These are phyloP conservation scores for Trichoderma endophyticum DNA, from an alignment of 2,329 filamentous ascomycete genomes.

Conservation along the genomic window DNA sequence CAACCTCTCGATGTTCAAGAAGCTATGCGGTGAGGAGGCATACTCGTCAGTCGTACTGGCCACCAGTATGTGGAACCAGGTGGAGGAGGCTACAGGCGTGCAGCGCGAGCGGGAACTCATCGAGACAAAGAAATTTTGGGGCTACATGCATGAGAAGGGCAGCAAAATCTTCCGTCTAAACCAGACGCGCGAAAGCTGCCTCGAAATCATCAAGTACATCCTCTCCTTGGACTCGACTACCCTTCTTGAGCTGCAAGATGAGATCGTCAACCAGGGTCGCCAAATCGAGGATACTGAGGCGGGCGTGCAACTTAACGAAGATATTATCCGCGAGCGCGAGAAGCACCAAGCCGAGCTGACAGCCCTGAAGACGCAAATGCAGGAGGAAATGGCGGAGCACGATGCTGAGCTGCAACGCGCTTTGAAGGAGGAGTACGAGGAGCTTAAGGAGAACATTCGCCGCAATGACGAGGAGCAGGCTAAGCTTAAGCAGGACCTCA, in stretches of 20 bases:
- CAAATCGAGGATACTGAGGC: neutral
- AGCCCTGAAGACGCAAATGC: neutral
- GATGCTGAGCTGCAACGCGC: neutral
- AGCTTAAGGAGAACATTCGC: neutral
- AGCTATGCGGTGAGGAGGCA: neutral
- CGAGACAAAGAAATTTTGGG: neutral
- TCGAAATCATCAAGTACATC: neutral
- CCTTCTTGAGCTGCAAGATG: neutral
- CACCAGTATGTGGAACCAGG: neutral
- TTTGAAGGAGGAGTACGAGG: neutral
- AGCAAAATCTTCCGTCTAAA: fast-evolving
- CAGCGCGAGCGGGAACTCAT: neutral
- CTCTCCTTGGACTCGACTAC: neutral
- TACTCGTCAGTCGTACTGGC: neutral
- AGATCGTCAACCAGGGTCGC: neutral
- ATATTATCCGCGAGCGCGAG: neutral
- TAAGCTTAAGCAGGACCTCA: neutral
- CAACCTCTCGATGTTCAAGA: neutral
- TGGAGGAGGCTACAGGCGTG: neutral
- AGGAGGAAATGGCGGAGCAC: neutral
- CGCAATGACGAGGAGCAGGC: neutral
- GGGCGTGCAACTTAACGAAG: neutral
- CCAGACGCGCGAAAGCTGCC: neutral
- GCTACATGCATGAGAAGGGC: neutral
- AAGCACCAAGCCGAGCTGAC: neutral